phyloP scores from a whole-genome alignment of 768 basidiomycete species.

The Mycena vulgaris region DNA sequence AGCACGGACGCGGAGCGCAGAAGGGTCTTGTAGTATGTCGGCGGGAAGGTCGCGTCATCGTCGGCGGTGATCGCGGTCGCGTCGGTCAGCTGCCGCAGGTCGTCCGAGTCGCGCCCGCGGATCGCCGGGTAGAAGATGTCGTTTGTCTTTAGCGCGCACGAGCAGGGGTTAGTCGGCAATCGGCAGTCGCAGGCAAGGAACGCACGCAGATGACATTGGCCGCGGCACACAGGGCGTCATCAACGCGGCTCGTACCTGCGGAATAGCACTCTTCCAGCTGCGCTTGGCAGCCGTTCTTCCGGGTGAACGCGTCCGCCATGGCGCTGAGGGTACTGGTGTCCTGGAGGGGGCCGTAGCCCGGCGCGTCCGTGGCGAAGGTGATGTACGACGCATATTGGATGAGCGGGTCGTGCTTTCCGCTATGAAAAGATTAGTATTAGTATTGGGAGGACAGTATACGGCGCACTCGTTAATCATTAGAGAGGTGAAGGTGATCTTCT shows the following conservation, averaged over 20 bases:
- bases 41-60: too few relatives aligned
- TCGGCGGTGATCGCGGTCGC: too few relatives aligned
- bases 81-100: constrained; percentile 35
- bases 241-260: constrained; percentile 49
- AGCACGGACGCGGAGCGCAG: constrained; percentile 47
- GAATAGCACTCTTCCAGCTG: constrained; percentile 58
- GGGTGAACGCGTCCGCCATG: constrained; percentile 52
- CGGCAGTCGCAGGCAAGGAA: neutral
- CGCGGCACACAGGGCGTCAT: constrained; percentile 52
- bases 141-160: too few relatives aligned
- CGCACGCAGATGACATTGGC: constrained; percentile 61
- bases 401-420: constrained; percentile 64
- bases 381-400: constrained; percentile 61
- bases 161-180: too few relatives aligned
- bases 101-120: constrained; percentile 7
- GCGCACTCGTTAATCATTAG: constrained; percentile 61
- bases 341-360: constrained; percentile 63
- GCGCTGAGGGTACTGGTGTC: constrained; percentile 48
- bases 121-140: constrained; percentile 19
- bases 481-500: constrained; percentile 55
- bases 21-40: constrained; percentile 55
- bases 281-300: constrained; percentile 52
- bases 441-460: neutral
- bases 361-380: constrained; percentile 57
- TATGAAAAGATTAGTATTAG: constrained; percentile 37